Evolutionary conservation across 2,329 filamentous ascomycete species (phyloP).

Genomic region (Monilinia aucupariae): DNA sequence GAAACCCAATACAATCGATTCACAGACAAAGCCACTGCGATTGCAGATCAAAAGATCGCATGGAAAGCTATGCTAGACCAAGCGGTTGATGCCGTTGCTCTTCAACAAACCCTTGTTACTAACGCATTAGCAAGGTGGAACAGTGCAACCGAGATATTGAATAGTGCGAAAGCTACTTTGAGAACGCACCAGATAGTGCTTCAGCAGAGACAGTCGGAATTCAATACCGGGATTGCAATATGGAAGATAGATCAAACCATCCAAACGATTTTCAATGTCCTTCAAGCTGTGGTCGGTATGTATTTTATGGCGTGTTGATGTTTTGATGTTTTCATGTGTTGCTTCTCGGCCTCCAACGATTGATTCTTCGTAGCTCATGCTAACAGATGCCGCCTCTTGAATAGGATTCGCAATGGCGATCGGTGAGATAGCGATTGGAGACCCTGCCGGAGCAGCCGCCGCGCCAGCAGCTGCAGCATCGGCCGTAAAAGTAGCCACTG

Average conservation of each 20-base stretch:
- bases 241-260: background rate
- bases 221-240: background rate
- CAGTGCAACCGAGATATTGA: background rate
- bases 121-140: background rate
- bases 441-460: background rate
- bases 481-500: background rate
- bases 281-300: background rate
- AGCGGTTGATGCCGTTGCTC: background rate
- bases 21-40: background rate
- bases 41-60: constrained; percentile 2
- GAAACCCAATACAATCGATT: constrained; percentile 6
- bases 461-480: background rate
- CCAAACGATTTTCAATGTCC: background rate
- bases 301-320: no score
- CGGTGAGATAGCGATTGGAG: background rate
- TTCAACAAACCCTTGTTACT: background rate
- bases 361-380: background rate
- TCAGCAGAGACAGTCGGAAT: background rate
- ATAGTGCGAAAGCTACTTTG: background rate
- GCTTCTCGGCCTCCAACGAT: background rate
- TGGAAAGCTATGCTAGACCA: background rate
- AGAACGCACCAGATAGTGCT: background rate
- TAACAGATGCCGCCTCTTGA: background rate
- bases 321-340: no score
- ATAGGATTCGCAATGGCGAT: constrained; percentile 1